A percentile compares a stretch with the other conserved stretches of the same genome.
Conservation (phyloP, 2,329 filamentous ascomycete species). For the Penicillium sp. region DNA sequence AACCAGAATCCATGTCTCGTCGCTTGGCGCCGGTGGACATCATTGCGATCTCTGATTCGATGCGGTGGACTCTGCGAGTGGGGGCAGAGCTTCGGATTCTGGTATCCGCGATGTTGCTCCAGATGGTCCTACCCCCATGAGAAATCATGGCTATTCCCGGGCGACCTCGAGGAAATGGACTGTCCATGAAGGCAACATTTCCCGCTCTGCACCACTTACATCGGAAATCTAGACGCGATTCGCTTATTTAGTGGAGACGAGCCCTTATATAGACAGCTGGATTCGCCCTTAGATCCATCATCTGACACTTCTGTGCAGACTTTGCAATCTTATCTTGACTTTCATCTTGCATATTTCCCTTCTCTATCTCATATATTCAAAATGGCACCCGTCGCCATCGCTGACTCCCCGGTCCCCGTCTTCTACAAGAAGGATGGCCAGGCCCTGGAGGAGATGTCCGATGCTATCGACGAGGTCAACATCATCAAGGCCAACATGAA, state of each 20-base stretch:
- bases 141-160: slow-evolving; percentile 15
- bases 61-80: neutral
- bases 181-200: neutral
- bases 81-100: slow-evolving; percentile 26
- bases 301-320: neutral
- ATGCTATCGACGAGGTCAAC: slow-evolving; percentile 58
- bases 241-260: neutral
- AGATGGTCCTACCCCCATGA: slow-evolving; percentile 9
- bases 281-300: neutral
- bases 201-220: neutral
- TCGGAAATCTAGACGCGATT: slow-evolving; percentile 24
- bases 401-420: slow-evolving; percentile 19
- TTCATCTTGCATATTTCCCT: neutral
- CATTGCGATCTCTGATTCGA: slow-evolving; percentile 1
- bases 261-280: slow-evolving; percentile 17
- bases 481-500: slow-evolving; percentile 54
- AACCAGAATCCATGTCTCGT: slow-evolving; percentile 12
- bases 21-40: slow-evolving; percentile 9
- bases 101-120: slow-evolving; percentile 28
- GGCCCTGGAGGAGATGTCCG: slow-evolving; percentile 55
- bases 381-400: slow-evolving; percentile 33
- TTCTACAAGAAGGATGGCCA: slow-evolving; percentile 50
- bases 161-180: neutral
- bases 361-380: slow-evolving; percentile 4
- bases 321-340: neutral